Conservation (phyloP, 2,329 filamentous ascomycete genomes). For the Fonsecaea pugnacius region DNA sequence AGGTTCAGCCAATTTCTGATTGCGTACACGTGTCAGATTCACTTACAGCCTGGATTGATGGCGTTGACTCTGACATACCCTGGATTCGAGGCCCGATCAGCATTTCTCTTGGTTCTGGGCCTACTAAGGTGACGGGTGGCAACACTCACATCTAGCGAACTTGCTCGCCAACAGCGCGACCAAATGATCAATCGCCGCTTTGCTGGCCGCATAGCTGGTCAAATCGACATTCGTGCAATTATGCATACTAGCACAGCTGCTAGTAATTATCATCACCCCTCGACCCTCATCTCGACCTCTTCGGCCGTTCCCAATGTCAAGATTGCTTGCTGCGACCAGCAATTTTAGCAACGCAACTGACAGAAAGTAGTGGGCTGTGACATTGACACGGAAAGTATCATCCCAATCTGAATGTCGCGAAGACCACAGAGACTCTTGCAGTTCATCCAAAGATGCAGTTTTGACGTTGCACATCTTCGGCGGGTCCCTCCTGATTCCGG, state of each 20-base stretch:
- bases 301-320: conserved; percentile 37
- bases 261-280: conserved; percentile 55
- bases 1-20: conserved; percentile 16
- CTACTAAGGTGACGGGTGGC: neutral
- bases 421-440: conserved; percentile 57
- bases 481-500: conserved; percentile 55
- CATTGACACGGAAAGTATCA: conserved; percentile 54
- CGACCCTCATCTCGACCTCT: conserved; percentile 48
- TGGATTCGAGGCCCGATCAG: conserved; percentile 17
- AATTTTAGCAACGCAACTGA: conserved; percentile 54
- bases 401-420: conserved; percentile 51
- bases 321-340: conserved; percentile 47
- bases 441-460: conserved; percentile 47
- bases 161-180: conserved; percentile 56
- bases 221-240: conserved; percentile 59
- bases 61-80: conserved; percentile 52
- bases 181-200: conserved; percentile 59
- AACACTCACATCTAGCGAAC: conserved; percentile 42
- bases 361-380: conserved; percentile 57
- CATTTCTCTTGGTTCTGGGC: neutral
- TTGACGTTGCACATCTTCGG: conserved; percentile 51
- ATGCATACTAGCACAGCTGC: conserved; percentile 59
- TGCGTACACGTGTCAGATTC: neutral
- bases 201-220: conserved; percentile 58
- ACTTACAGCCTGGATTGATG: conserved; percentile 53